Base-by-base conservation (phyloP, 306 rosid genomes). In the Hylodesmum podocarpum region DNA sequence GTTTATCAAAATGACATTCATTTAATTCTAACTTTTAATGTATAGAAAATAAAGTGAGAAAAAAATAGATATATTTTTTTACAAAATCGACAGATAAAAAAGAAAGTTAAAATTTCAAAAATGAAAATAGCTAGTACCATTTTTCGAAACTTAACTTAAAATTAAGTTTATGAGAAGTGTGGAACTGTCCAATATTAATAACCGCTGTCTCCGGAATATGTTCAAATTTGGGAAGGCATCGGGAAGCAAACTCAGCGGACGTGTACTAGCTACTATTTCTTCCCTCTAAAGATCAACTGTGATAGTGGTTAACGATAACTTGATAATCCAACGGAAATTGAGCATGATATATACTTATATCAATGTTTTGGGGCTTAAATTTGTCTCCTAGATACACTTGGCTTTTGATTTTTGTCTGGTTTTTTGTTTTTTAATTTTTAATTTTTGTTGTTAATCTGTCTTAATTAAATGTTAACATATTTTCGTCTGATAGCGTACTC, bases 201-300 rank as follows among this genome's bases (percentile, higher is more conserved):
- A 81, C 94, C 89, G 86, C 64, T 85, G 87, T 89, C 91, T 75
- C 76, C 83, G 97, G 90, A 49, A 79, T 37, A 74, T 58, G 31
- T 72, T 79, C 76, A 70, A 70, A 79, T 55, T 44, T 59, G 39
- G 39, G 74, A 65, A 27, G 65, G 27, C 82, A 71, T 81, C 1
- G 88, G 76, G 57, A 80, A 66, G 39, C 76, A 72, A 81, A 72
- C 78, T 74, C 63, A n/a, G 19, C 7, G 31, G 33, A n/a, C 29
- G 0, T 51, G 64, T 43, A 31, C 55, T 31, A 16, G n/a, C n/a
- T n/a, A n/a, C n/a, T n/a, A 25, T 72, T 54, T 61, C 15, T n/a
- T n/a, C 34, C 8, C 41, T 40, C 13, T 1, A 33, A 5, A 53
- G 5, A 47, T 29, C 55, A 49, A 13, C 4, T 16, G 24, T 49